Evolutionary conservation across 441 rosid genomes (phyloP), one percentile per base, ranked within the genome.

Genomic region (Pelargonium australe): DNA sequence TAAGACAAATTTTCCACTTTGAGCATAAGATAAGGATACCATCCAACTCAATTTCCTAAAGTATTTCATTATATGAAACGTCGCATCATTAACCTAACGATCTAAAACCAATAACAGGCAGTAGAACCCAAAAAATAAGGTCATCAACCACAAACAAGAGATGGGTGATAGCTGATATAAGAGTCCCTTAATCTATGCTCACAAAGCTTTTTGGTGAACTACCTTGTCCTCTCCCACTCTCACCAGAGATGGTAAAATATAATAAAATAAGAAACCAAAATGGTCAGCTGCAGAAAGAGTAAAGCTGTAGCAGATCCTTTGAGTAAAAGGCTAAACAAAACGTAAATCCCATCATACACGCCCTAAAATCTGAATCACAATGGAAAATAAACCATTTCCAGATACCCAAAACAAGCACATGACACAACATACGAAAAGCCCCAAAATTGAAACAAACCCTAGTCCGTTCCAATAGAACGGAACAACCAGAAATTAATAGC

Each of bases 321-420:
- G 25, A 17, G 62, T 2, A 57, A 57, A 57, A 16, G 12, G 28
- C 11, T 7, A 57, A 57, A 10, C 23, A 17, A 57, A 57, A 57
- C 62, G 1, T 53, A 53, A 16, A 53, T 7, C 19, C 19, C 60
- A 14, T 53, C 60, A 53, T 57, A 57, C 11, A 57, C 20, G 28
- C 62, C 62, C 28, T 57, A 17, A 57, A 57, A 57, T 57, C 28
- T 16, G 62, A 57, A 57, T 57, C 62, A 57, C 11, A 17, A 8
- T 7, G 62, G 11, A 53, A 16, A 57, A 7, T 3, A 17, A 17
- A 57, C 23, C 62, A 16, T 1, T 2, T 17, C 14, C 25, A 57
- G 62, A 14, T 17, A 57, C 16, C 7, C 1, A 51, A 51, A 5
- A n/a, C 58, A 5, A 51, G 58, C 17, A 5, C 58, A 13, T 51